Percentiles rank a stretch among this genome's conserved stretches.
Evolutionary conservation across 1,284 basidiomycete genomes (phyloP).

Genomic region (Ceratobasidium sp.): DNA sequence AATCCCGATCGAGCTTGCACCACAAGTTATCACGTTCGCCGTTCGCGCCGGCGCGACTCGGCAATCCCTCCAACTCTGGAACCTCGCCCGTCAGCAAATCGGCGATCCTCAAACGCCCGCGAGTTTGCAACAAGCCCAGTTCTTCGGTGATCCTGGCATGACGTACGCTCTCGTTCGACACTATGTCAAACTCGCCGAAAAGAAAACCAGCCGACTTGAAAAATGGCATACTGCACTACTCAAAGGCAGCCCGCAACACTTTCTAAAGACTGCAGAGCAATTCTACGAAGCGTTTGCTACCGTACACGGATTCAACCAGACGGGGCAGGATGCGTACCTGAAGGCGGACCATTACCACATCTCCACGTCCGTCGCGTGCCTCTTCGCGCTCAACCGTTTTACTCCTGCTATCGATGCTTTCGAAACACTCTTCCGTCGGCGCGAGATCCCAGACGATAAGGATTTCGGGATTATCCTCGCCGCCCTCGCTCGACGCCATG

Average conservation of each 20-base stretch:
- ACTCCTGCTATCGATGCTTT: conserved; percentile 21
- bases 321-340: neutral
- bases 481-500: conserved; percentile 25
- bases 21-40: conserved; percentile 1
- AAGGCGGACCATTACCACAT: conserved; percentile 31
- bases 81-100: neutral
- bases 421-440: conserved; percentile 11
- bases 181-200: conserved; percentile 32
- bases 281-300: conserved; percentile 25
- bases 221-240: conserved; percentile 20
- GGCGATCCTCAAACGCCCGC: neutral
- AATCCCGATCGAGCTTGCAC: conserved; percentile 26
- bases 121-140: conserved; percentile 14
- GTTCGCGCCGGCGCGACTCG: conserved; percentile 25
- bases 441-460: conserved; percentile 19
- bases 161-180: conserved; percentile 29
- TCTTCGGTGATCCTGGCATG: conserved; percentile 28
- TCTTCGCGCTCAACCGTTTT: conserved; percentile 30
- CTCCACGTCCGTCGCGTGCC: conserved; percentile 32
- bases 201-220: neutral
- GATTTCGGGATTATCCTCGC: conserved; percentile 37
- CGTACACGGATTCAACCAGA: conserved; percentile 31
- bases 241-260: neutral
- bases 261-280: neutral
- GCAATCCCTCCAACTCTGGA: conserved; percentile 18